phyloP scores from a whole-genome alignment of 1,139 yeast genomes.

The Diutina catenulata region DNA sequence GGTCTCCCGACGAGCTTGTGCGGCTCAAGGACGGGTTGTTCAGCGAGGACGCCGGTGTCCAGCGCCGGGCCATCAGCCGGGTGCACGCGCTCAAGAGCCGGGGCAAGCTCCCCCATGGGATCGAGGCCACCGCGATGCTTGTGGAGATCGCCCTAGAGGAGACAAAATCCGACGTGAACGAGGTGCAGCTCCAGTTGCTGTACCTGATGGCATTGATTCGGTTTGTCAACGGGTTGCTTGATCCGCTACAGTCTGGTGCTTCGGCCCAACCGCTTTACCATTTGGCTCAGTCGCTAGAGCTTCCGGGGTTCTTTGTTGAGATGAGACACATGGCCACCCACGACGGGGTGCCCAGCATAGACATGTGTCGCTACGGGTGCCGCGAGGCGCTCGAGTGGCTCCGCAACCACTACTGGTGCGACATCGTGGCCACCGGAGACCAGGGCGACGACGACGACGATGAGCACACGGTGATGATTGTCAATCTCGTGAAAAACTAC shows the following conservation, averaged over 20 bases:
- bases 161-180: constrained; percentile 37
- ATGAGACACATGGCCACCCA: constrained; percentile 88
- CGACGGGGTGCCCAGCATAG: constrained; percentile 65
- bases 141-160: constrained; percentile 38
- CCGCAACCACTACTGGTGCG: constrained; percentile 61
- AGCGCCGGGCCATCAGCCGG: constrained; percentile 25
- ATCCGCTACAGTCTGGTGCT: constrained; percentile 71
- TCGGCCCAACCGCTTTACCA: constrained; percentile 71
- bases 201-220: constrained; percentile 73
- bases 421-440: not conserved
- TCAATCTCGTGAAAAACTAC: not conserved
- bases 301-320: constrained; percentile 85
- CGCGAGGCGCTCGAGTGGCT: constrained; percentile 67
- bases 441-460: not conserved
- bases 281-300: constrained; percentile 53
- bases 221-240: constrained; percentile 86
- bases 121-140: constrained; percentile 48
- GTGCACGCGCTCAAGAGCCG: constrained; percentile 33
- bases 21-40: constrained; percentile 50
- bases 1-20: constrained; percentile 35
- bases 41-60: constrained; percentile 16
- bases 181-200: constrained; percentile 29
- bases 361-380: constrained; percentile 48
- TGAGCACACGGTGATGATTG: not conserved
- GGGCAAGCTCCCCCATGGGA: constrained; percentile 34